Conservation (phyloP, 2,329 filamentous ascomycete species). For the Paracamarosporium sp. region DNA sequence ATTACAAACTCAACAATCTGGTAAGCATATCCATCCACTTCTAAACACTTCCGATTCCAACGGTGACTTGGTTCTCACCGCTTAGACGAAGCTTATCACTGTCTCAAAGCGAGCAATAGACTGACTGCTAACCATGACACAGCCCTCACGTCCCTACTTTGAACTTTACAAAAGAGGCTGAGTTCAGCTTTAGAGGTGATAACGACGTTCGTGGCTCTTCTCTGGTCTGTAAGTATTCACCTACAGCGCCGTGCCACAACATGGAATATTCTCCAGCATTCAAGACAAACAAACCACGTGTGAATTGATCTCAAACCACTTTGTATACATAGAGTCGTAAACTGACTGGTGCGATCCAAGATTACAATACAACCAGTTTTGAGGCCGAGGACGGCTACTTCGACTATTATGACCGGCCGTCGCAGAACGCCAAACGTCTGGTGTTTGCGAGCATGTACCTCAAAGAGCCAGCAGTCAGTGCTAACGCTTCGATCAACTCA, state of each 20-base stretch:
- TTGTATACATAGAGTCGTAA: too few relatives aligned
- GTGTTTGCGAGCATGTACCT: conserved; percentile 41
- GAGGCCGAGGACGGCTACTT: conserved; percentile 32
- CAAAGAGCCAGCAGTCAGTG: conserved; percentile 33
- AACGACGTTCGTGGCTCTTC: conserved; percentile 29
- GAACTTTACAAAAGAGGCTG: conserved; percentile 39
- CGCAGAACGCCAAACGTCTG: conserved; percentile 40
- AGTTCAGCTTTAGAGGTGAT: conserved; percentile 38
- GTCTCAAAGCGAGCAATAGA: too few relatives aligned
- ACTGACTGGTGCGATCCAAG: conserved; percentile 10
- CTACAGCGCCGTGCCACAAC: background rate
- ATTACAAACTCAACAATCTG: conserved; percentile 26
- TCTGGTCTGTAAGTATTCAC: conserved; percentile 21
- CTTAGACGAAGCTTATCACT: too few relatives aligned
- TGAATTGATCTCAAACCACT: too few relatives aligned
- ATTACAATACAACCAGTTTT: conserved; percentile 45
- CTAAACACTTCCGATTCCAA: too few relatives aligned
- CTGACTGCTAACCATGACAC: too few relatives aligned
- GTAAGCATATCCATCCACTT: too few relatives aligned
- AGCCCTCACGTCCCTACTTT: conserved; percentile 32
- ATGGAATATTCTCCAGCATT: too few relatives aligned
- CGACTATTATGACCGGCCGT: conserved; percentile 48
- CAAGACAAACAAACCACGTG: too few relatives aligned
- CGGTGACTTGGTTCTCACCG: too few relatives aligned
- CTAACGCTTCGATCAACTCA: conserved; percentile 29